A percentile compares a stretch with the other conserved stretches of the same genome.
These are phyloP conservation scores for Raphanus hybrid DNA, from an alignment of 441 rosid genomes.

Conservation along the genomic window DNA sequence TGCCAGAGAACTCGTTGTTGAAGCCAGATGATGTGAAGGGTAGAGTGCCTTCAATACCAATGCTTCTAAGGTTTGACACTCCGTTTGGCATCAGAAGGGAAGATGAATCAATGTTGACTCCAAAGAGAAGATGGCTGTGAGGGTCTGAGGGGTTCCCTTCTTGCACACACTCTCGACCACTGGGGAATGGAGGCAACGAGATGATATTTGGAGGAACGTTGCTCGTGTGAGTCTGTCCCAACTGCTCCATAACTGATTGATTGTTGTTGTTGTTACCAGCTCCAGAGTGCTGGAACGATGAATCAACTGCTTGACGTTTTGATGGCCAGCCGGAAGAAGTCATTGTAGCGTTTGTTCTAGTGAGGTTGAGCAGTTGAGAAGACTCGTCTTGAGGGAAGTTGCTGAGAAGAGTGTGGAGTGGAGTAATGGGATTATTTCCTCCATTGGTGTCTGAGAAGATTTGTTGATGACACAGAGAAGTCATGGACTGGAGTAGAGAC, in stretches of 20 bases:
- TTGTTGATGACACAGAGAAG: conserved; percentile 51
- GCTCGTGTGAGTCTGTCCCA: conserved; percentile 65
- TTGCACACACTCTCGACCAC: conserved; percentile 82
- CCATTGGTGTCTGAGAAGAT: conserved; percentile 83
- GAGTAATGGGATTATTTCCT: conserved; percentile 72
- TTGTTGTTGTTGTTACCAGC: conserved; percentile 35
- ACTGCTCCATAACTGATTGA: conserved; percentile 71
- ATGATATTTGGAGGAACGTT: conserved; percentile 57
- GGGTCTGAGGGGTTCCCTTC: conserved; percentile 72
- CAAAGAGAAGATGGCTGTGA: conserved; percentile 88
- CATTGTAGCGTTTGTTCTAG: conserved; percentile 49
- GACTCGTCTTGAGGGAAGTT: conserved; percentile 79
- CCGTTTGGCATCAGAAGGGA: conserved; percentile 86
- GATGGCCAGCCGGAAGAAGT: conserved; percentile 83
- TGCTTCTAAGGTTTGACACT: conserved; percentile 74
- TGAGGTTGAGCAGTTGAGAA: conserved; percentile 61
- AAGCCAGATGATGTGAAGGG: conserved; percentile 70
- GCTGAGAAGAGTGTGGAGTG: conserved; percentile 79
- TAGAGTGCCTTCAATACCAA: conserved; percentile 62
- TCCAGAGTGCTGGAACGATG: conserved; percentile 39
- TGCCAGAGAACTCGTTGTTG: conserved; percentile 58
- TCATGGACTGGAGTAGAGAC: conserved; percentile 61
- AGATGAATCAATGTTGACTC: conserved; percentile 91
- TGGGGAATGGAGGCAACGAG: conserved; percentile 95
- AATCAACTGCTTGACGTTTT: conserved; percentile 80